phyloP scores from a whole-genome alignment of 257 asterid genomes.

The Thymus mandschuricus region DNA sequence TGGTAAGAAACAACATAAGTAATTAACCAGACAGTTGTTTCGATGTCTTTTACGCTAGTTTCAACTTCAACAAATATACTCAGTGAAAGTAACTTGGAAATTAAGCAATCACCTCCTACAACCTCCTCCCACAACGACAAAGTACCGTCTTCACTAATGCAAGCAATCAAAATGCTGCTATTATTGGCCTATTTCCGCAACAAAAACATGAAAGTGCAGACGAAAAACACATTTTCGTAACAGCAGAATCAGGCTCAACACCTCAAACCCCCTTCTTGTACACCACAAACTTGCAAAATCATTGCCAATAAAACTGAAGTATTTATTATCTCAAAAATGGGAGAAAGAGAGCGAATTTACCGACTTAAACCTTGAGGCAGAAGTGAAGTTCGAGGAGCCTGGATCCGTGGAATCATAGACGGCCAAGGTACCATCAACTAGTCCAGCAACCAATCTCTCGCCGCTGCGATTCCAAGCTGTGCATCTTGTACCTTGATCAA shows the following conservation, averaged over 20 bases:
- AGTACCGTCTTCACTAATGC: conserved; percentile 67
- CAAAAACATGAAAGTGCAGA: conserved; percentile 28
- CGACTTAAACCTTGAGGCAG: conserved; percentile 59
- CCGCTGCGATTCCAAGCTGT: conserved; percentile 86
- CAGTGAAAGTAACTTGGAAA: conserved; percentile 13
- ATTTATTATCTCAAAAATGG: neutral
- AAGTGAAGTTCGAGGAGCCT: conserved; percentile 59
- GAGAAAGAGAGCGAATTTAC: neutral
- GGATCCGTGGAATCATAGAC: conserved; percentile 68
- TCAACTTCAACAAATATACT: no score
- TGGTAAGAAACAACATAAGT: no score
- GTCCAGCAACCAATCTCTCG: conserved; percentile 75
- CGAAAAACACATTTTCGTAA: conserved; percentile 9
- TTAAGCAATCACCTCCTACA: conserved; percentile 49
- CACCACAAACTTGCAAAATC: neutral
- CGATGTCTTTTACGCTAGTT: no score
- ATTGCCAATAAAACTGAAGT: neutral
- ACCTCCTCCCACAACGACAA: conserved; percentile 88
- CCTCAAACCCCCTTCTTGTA: conserved; percentile 1
- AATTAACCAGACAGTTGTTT: no score
- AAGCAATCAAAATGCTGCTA: conserved; percentile 69
- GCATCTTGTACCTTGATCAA: conserved; percentile 68
- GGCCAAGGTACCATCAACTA: conserved; percentile 56
- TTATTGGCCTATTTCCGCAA: conserved; percentile 51
- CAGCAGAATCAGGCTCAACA: neutral